These are phyloP conservation scores for Tinospora cordifolia DNA, from an alignment of 164 flowering plant species.

Conservation along the genomic window DNA sequence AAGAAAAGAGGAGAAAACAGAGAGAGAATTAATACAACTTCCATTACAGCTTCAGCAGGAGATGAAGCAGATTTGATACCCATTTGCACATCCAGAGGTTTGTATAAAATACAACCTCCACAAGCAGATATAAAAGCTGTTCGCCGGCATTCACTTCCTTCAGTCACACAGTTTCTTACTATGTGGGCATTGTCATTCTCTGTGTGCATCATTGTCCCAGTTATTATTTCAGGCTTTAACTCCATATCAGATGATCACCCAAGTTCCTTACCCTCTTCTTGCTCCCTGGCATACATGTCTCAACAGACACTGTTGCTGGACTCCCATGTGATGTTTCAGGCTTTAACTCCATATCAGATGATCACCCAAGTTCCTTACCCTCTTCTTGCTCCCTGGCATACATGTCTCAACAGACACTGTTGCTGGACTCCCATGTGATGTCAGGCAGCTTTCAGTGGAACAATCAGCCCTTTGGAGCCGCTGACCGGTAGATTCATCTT, in stretches of 20 bases:
- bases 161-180: too few species aligned
- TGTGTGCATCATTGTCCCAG: too few species aligned
- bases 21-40: too few species aligned
- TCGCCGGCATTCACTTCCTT: too few species aligned
- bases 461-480: slow-evolving; percentile 32
- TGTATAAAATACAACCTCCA: too few species aligned
- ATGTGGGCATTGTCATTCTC: too few species aligned
- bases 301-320: slow-evolving; percentile 19
- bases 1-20: too few species aligned
- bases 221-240: background rate
- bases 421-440: slow-evolving; percentile 44
- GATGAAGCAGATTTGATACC: too few species aligned
- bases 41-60: too few species aligned
- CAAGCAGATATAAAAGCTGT: too few species aligned
- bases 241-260: slow-evolving; percentile 14
- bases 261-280: slow-evolving; percentile 15
- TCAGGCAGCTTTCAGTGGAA: slow-evolving; percentile 57
- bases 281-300: slow-evolving; percentile 2
- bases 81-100: too few species aligned
- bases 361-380: slow-evolving; percentile 14
- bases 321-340: slow-evolving; percentile 52
- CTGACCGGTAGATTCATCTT: background rate
- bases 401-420: slow-evolving; percentile 6
- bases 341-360: too few species aligned
- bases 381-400: slow-evolving; percentile 10